phyloP scores from a whole-genome alignment of 192 early-diverging fungal species.

The Haplosporangium gracile region DNA sequence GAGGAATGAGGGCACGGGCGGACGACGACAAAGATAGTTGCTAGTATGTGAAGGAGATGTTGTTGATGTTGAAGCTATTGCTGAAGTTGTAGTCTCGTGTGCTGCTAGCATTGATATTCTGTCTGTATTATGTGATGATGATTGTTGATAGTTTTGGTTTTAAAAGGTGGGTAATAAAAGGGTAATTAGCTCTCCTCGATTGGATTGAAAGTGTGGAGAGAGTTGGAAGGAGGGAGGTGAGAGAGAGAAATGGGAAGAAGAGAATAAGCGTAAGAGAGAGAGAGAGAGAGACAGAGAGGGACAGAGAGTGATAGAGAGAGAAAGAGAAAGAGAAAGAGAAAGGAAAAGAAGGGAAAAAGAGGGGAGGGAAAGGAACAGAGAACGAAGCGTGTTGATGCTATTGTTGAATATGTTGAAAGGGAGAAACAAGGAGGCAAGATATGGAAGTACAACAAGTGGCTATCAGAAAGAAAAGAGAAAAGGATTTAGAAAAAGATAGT shows the following conservation, averaged over 20 bases:
- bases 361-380: not conserved
- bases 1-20: constrained; percentile 11
- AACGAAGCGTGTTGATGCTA: not conserved
- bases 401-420: not conserved
- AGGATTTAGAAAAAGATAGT: not conserved
- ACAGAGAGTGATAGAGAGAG: not conserved
- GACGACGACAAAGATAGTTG: not conserved
- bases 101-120: constrained; percentile 2
- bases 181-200: not conserved
- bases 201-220: not conserved
- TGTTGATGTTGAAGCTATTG: not conserved
- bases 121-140: not conserved
- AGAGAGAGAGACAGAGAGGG: not conserved
- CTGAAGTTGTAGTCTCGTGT: not conserved
- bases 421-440: constrained; percentile 9
- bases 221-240: not conserved
- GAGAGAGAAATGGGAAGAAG: not conserved
- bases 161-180: not conserved
- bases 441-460: not conserved
- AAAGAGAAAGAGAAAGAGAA: not conserved
- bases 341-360: not conserved
- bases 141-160: too few relatives aligned
- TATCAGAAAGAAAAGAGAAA: not conserved
- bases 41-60: not conserved
- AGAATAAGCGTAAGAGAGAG: not conserved